Evolutionary conservation across 108 stramenopile genomes (phyloP), one percentile per base, ranked within the genome.

Genomic region (Cyclotella kingstonii): DNA sequence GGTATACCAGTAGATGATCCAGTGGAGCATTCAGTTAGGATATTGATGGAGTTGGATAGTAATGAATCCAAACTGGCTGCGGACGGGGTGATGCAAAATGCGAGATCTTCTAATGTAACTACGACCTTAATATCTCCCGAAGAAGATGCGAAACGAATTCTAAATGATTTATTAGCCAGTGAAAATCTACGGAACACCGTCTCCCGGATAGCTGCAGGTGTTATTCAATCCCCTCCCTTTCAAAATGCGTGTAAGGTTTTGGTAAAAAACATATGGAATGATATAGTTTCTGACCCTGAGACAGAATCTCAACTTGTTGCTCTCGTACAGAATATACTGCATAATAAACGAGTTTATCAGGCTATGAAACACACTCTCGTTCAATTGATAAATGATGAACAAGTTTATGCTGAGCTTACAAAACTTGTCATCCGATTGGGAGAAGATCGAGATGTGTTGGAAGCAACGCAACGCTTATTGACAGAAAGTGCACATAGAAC

Each of bases 401-500:
- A 86, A 51, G 85, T 92, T 15, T 76, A 87, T 52, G 68, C 78
- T 51, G 85, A 87, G 63, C 51, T 92, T 17, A 79, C 84, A 4
- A 61, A 53, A 35, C 54, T 92, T 15, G 53, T 88, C 14, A 81
- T 89, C 25, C 70, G 77, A 49, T 63, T 92, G 12, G 86, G 86
- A 14, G 61, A 81, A 62, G 91, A 89, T 47, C 42, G 69, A 18
- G 76, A 83, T 35, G 77, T 78, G 15, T 62, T 73, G 23, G 27
- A 51, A 3, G 86, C 91, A 18, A 89, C 86, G 22, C 80, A 87
- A 60, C 63, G 56, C 15, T 58, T 92, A 15, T 51, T 92, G 29
- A 84, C 79, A 14, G 81, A 89, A 50, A 79, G 82, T 52, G 85
- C 91, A 11, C 91, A 92, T 42, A 80, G 79, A 48, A 81, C 91